These are phyloP conservation scores for Hypoxylon sp. DNA, from an alignment of 2,329 filamentous ascomycete genomes.

Conservation along the genomic window DNA sequence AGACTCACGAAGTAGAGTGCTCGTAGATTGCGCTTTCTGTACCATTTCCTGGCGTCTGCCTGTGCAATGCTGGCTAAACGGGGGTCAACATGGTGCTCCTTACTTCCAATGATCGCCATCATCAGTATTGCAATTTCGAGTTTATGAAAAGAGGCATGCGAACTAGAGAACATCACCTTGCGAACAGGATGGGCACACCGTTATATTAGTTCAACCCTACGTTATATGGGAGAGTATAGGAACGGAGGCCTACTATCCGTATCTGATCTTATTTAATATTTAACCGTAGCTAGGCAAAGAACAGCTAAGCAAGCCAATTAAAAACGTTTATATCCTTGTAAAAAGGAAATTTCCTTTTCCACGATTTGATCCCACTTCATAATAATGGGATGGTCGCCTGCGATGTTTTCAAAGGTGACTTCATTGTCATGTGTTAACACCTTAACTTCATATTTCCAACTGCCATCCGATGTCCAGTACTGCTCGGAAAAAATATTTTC, in stretches of 20 bases:
- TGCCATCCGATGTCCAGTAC: slow-evolving; percentile 79
- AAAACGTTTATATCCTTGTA: no score
- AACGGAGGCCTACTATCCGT: slow-evolving; percentile 35
- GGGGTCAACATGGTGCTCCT: slow-evolving; percentile 56
- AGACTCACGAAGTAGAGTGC: slow-evolving; percentile 55
- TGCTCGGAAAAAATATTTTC: slow-evolving; percentile 73
- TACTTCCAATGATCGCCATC: slow-evolving; percentile 56
- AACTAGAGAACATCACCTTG: background rate
- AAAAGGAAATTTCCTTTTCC: slow-evolving; percentile 58
- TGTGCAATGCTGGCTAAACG: slow-evolving; percentile 56
- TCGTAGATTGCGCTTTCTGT: slow-evolving; percentile 58
- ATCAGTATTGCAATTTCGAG: background rate
- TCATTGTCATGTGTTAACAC: slow-evolving; percentile 51
- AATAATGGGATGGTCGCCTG: slow-evolving; percentile 76
- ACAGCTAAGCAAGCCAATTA: no score
- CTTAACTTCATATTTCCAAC: slow-evolving; percentile 76
- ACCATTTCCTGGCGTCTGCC: slow-evolving; percentile 57
- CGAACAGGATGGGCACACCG: background rate
- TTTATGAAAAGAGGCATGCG: no score
- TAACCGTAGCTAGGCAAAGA: no score
- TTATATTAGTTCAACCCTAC: slow-evolving; percentile 6
- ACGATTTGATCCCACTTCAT: slow-evolving; percentile 70
- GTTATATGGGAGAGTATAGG: slow-evolving; percentile 9
- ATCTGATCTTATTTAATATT: slow-evolving; percentile 41
- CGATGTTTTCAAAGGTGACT: slow-evolving; percentile 70